Evolutionary conservation across 2,329 filamentous ascomycete genomes (phyloP), one percentile per base, ranked within the genome.

Genomic region (Orbilia javanica): DNA sequence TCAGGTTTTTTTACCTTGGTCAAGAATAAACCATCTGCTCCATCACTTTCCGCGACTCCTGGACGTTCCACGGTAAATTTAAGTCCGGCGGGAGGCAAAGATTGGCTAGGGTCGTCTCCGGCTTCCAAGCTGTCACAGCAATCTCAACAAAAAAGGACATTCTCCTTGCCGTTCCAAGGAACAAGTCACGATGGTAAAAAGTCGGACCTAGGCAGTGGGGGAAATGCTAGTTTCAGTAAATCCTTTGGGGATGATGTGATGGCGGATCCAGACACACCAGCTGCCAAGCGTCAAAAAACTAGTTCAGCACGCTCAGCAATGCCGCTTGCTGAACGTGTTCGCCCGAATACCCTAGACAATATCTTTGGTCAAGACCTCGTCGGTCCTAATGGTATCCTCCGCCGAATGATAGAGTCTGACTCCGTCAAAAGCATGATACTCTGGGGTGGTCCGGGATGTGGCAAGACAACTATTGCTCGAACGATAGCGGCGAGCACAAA

Each of bases 401-500:
- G 95, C 3, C 90, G 91, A 31, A 88, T 98, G 75, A 96, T 99
- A 80, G 92, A 97, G 82, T 88, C 91, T 75, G 91, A 96, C 82
- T 89, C 92, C 4, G 90, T 98, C 34, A 95, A 96, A 0, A 97
- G 93, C 13, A 97, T 99, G 93, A 94, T 99, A 46, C 87, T 99
- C 13, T 99, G 96, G 93, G 93, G 93, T 34, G 89, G 88, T 0
- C 90, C 92, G 0, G 93, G 93, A 22, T 94, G 92, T 0, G 93
- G 93, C 79, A 96, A 96, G 86, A 96, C 93, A 1, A 96, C 96
- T 0, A 97, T 99, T 81, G 96, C 96, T 20, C 88, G 96, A 3
- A 93, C 97, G 60, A 93, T 99, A 76, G 93, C 96, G 2, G 89
- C 90, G 15, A 91, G 90, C 83, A 93, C 93, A 0, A 93, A 92